Percentiles rank a stretch among this genome's conserved stretches.
These are phyloP conservation scores for Fraxinus pennsylvanica DNA, from an alignment of 257 asterid species.

Conservation along the genomic window DNA sequence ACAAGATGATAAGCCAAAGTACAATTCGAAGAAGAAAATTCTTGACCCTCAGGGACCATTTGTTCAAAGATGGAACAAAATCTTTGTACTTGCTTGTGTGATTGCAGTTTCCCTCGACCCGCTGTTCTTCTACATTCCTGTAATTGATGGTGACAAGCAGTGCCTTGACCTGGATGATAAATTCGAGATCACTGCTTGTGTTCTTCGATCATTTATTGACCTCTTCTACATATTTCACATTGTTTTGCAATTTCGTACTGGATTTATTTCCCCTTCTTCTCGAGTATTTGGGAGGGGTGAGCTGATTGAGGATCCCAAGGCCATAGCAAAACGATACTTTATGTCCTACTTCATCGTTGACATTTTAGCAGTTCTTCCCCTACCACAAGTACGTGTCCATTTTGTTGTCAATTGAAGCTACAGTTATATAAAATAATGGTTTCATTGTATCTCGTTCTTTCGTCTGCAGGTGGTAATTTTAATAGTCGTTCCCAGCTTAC, in stretches of 20 bases:
- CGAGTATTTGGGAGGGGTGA: conserved; percentile 72
- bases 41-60: conserved; percentile 58
- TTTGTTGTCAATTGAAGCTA: neutral
- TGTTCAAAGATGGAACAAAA: conserved; percentile 60
- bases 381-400: conserved; percentile 57
- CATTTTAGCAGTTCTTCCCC: conserved; percentile 59
- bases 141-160: conserved; percentile 25
- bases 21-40: conserved; percentile 26
- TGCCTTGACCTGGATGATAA: conserved; percentile 52
- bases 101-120: conserved; percentile 61
- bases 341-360: conserved; percentile 53
- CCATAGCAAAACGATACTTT: conserved; percentile 59
- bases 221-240: conserved; percentile 59
- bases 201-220: conserved; percentile 57
- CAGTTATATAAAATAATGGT: neutral
- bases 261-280: conserved; percentile 55
- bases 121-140: conserved; percentile 67
- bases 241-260: conserved; percentile 60
- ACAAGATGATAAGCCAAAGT: conserved; percentile 14
- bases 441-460: neutral
- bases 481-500: conserved; percentile 28
- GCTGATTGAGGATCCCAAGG: conserved; percentile 47
- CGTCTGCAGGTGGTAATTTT: conserved; percentile 44
- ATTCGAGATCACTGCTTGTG: conserved; percentile 46
- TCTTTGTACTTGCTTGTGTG: conserved; percentile 49